Conservation (phyloP, 805 yeast genomes). For the Ogataea thermomethanolica region DNA sequence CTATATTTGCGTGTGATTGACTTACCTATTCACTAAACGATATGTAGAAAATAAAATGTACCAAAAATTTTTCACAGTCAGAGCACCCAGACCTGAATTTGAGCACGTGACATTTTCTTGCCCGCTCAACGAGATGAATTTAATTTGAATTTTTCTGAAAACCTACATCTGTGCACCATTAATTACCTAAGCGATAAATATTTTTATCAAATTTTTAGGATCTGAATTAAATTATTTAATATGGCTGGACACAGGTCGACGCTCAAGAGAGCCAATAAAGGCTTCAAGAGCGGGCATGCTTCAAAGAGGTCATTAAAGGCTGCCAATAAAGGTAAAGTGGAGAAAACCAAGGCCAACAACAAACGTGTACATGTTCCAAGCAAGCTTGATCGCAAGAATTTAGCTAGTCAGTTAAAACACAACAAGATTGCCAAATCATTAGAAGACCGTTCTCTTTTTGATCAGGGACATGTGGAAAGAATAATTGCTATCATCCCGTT, state of each 20-base stretch:
- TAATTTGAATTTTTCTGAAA: no score
- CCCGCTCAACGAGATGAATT: neutral
- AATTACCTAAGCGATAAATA: conserved; percentile 5
- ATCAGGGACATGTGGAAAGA: conserved; percentile 70
- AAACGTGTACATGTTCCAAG: conserved; percentile 39
- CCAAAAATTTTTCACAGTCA: conserved; percentile 19
- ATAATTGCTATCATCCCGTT: conserved; percentile 78
- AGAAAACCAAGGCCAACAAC: conserved; percentile 45
- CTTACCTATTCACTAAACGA: conserved; percentile 10
- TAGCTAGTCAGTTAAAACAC: conserved; percentile 71
- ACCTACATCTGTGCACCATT: conserved; percentile 4
- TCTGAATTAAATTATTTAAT: conserved; percentile 6
- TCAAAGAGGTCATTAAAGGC: conserved; percentile 85
- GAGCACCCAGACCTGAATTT: conserved; percentile 6
- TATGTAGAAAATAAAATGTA: conserved; percentile 9
- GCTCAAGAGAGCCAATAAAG: conserved; percentile 78
- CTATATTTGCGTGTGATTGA: neutral
- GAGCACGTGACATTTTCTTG: conserved; percentile 8
- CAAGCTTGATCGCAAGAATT: conserved; percentile 68
- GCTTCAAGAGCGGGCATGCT: conserved; percentile 89
- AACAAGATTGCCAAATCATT: conserved; percentile 63
- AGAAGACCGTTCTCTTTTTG: conserved; percentile 62
- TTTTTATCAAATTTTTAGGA: conserved; percentile 11
- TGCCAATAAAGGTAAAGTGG: conserved; percentile 81
- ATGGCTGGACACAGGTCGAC: conserved; percentile 87